Conservation (phyloP, 2,329 filamentous ascomycete species). For the Botrytis fabae region DNA sequence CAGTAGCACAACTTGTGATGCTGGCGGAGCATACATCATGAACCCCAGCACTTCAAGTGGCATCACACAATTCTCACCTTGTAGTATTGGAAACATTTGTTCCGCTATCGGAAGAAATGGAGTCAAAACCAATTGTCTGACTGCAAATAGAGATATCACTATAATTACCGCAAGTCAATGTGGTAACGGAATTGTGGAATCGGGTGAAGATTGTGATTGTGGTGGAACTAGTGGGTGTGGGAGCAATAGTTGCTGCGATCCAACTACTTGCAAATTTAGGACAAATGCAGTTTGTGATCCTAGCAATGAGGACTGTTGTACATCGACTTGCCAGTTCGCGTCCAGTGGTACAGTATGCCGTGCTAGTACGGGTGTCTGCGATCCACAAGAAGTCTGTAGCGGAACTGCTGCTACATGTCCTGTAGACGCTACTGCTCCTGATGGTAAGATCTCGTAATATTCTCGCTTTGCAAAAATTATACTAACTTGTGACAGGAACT, state of each 20-base stretch:
- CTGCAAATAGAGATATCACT: conserved; percentile 79
- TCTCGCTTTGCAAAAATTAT: not conserved
- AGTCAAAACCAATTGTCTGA: conserved; percentile 74
- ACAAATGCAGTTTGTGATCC: conserved; percentile 72
- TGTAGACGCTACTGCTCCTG: conserved; percentile 63
- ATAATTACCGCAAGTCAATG: conserved; percentile 84
- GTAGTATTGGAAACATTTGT: conserved; percentile 92
- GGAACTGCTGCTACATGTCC: conserved; percentile 75
- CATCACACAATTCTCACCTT: conserved; percentile 81
- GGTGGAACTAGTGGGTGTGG: conserved; percentile 73
- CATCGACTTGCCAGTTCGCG: conserved; percentile 64
- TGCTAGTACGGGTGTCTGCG: conserved; percentile 74
- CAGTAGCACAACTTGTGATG: conserved; percentile 67
- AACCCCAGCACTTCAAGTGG: conserved; percentile 79
- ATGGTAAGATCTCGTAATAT: conserved; percentile 52
- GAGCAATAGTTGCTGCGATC: conserved; percentile 78
- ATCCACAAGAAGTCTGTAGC: conserved; percentile 80
- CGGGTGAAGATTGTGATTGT: conserved; percentile 94
- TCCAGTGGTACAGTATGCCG: conserved; percentile 74
- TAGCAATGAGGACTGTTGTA: conserved; percentile 81
- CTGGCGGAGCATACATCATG: conserved; percentile 84
- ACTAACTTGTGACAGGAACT: conserved; percentile 45
- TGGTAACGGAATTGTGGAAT: conserved; percentile 95
- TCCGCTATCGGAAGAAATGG: conserved; percentile 76
- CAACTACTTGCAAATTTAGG: conserved; percentile 83